Evolutionary conservation across 768 basidiomycete species (phyloP).

Genomic region (Coprinellus micaceus): DNA sequence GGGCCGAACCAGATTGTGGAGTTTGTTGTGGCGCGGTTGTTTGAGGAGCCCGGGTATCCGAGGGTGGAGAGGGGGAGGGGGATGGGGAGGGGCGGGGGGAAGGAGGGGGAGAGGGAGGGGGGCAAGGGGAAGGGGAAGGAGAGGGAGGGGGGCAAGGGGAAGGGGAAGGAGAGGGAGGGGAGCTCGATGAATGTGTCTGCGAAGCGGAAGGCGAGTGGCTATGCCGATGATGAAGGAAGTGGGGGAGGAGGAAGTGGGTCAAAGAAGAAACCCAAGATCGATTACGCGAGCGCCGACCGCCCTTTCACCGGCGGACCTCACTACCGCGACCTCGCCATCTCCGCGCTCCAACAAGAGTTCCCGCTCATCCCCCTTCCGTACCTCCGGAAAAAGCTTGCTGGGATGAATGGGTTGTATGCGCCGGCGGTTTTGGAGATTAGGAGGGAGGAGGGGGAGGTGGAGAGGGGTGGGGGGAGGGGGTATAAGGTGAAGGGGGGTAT

Average conservation of each 20-base stretch:
- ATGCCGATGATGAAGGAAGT: too few relatives aligned
- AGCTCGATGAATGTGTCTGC: conserved; percentile 26
- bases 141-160: conserved; percentile 17
- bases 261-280: conserved; percentile 44
- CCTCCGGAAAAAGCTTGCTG: conserved; percentile 41
- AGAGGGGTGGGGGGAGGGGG: not conserved
- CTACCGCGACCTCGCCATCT: conserved; percentile 54
- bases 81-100: conserved; percentile 23
- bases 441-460: not conserved
- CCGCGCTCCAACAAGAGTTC: conserved; percentile 56
- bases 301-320: conserved; percentile 24
- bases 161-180: conserved; percentile 28
- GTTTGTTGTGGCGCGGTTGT: conserved; percentile 53
- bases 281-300: conserved; percentile 46
- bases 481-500: not conserved
- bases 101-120: conserved; percentile 30
- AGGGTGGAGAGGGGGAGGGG: conserved; percentile 32
- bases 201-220: too few relatives aligned
- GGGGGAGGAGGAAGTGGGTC: conserved; percentile 26
- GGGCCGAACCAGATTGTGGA: conserved; percentile 40
- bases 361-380: conserved; percentile 53
- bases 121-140: conserved; percentile 19
- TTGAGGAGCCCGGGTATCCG: conserved; percentile 63
- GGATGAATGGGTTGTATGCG: conserved; percentile 52
- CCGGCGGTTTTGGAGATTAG: conserved; percentile 56